Evolutionary conservation across 2,329 filamentous ascomycete genomes (phyloP), one percentile per base, ranked within the genome.

Genomic region (Cephalotrichum gorgonifer): DNA sequence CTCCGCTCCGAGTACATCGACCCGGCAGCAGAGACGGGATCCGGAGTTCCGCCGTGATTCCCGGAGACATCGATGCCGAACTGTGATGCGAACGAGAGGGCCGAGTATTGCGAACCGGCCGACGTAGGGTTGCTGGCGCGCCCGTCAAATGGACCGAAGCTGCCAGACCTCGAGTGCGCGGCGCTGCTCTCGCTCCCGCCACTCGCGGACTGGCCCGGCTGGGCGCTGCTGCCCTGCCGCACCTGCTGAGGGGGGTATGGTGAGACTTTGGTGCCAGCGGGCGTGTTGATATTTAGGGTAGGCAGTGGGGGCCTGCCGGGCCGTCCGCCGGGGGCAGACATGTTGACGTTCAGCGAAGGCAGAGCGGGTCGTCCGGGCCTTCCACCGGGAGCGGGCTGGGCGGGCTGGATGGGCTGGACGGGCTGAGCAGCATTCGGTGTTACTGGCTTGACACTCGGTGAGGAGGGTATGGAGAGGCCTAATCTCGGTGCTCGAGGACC

Each of bases 401-500:
- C n/a, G n/a, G n/a, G n/a, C n/a, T n/a, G n/a, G n/a, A n/a, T n/a
- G n/a, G n/a, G n/a, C n/a, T n/a, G n/a, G 60, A 56, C 61, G 59
- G 51, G 58, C 61, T 27, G 64, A 17, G 48, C 53, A 6, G 39
- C 47, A 3, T 9, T 22, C 8, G 41, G 47, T n/a, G 47, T 12
- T 2, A 93, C 80, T 2, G 90, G 82, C 64, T 90, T 88, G 53
- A 75, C 84, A 67, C 81, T 91, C 44, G 88, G 87, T 31, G 88
- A 95, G 1, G 86, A 83, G 33, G 91, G 91, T 51, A 97, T 97
- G 43, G 90, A 87, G 50, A 97, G 79, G 42, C 89, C 91, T 51
- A 97, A 77, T 58, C 86, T 82, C 26, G 88, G 88, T 48, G 85
- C 75, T 54, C 85, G 76, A 52, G 75, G 71, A 51, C 79, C 81